phyloP scores from a whole-genome alignment of 2,329 filamentous ascomycete genomes.

The Xylaria sp. region DNA sequence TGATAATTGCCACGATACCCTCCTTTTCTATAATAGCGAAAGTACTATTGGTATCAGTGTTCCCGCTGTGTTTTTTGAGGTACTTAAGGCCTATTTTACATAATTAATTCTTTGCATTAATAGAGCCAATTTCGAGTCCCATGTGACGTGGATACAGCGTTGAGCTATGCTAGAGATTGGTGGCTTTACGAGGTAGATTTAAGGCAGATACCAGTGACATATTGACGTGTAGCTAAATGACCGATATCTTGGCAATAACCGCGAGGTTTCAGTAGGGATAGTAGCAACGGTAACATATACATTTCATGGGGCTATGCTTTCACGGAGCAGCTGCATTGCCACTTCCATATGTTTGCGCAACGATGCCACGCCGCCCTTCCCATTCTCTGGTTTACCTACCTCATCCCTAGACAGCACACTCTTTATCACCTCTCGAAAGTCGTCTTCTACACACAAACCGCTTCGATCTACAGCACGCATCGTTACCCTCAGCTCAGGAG shows the following conservation, averaged over 20 bases:
- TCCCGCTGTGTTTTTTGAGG: no score
- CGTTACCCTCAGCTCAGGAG: not conserved
- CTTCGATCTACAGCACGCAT: not conserved
- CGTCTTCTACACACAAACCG: not conserved
- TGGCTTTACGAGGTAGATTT: no score
- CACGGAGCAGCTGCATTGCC: not conserved
- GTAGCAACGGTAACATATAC: not conserved
- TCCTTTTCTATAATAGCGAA: no score
- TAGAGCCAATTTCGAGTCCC: no score
- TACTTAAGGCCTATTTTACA: no score
- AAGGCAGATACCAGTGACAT: no score
- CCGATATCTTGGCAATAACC: not conserved
- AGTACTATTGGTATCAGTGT: no score
- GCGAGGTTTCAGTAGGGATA: not conserved
- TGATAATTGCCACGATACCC: no score
- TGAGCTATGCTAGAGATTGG: no score
- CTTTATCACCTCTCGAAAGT: not conserved
- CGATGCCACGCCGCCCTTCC: not conserved
- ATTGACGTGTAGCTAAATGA: no score
- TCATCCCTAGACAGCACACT: not conserved
- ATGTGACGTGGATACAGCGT: no score
- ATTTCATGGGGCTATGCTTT: not conserved
- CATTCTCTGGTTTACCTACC: not conserved
- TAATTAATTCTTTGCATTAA: no score
- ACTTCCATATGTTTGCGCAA: not conserved